Evolutionary conservation across 495 filamentous ascomycete genomes (phyloP).

Genomic region (Penicillium longicatenatum): DNA sequence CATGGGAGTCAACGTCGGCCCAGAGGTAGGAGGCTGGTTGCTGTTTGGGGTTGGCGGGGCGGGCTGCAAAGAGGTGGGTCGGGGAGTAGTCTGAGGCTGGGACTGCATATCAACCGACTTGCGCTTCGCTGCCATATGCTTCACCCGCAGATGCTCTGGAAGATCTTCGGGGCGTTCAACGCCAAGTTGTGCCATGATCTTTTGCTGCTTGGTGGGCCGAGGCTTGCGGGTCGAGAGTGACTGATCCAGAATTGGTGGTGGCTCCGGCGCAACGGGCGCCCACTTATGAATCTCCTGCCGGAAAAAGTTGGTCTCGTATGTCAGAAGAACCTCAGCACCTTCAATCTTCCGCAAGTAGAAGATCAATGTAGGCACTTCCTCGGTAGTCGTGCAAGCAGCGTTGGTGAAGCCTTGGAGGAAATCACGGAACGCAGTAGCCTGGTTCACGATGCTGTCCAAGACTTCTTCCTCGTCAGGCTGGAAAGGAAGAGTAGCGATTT

Average conservation of each 20-base stretch:
- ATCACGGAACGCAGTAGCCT: slow-evolving; percentile 79
- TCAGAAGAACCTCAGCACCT: slow-evolving; percentile 90
- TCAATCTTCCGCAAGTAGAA: slow-evolving; percentile 99
- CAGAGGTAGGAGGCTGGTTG: slow-evolving; percentile 28
- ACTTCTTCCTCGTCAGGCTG: slow-evolving; percentile 93
- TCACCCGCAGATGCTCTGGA: slow-evolving; percentile 75
- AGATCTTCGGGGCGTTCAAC: slow-evolving; percentile 87
- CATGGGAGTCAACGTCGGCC: slow-evolving; percentile 40
- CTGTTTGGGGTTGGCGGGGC: slow-evolving; percentile 29
- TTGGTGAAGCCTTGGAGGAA: slow-evolving; percentile 82
- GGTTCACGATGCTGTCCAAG: slow-evolving; percentile 78
- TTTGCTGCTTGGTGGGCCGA: slow-evolving; percentile 95
- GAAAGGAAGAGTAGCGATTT: slow-evolving; percentile 83
- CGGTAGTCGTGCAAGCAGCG: slow-evolving; percentile 73
- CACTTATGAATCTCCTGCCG: slow-evolving; percentile 94
- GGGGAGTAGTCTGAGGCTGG: slow-evolving; percentile 11
- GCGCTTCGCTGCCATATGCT: slow-evolving; percentile 62
- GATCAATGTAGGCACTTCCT: slow-evolving; percentile 86
- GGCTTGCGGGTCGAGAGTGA: slow-evolving; percentile 97
- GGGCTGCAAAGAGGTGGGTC: slow-evolving; percentile 32
- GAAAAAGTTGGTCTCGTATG: slow-evolving; percentile 96
- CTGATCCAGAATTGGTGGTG: slow-evolving; percentile 76
- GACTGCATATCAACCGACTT: slow-evolving; percentile 41
- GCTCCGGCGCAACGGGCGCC: slow-evolving; percentile 85
- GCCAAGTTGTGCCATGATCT: slow-evolving; percentile 84